phyloP scores from a whole-genome alignment of 768 basidiomycete genomes.

The Phaffia australis region DNA sequence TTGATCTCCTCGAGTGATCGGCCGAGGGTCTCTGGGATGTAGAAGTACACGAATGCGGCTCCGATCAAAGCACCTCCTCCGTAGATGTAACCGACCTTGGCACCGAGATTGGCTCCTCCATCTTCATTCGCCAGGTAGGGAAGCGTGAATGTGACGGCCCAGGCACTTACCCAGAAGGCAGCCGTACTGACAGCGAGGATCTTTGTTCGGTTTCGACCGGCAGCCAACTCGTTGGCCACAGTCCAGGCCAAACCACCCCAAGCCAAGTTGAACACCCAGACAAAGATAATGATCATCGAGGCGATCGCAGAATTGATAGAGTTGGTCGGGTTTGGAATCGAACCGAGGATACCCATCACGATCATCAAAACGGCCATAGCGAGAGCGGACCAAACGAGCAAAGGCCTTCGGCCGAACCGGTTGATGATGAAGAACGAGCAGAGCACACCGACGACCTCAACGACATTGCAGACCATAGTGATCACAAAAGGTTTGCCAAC shows the following conservation, averaged over 20 bases:
- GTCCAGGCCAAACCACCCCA: constrained; percentile 37
- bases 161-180: constrained; percentile 38
- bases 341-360: constrained; percentile 35
- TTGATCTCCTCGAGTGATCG: constrained; percentile 30
- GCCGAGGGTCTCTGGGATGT: constrained; percentile 35
- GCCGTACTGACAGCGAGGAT: constrained; percentile 37
- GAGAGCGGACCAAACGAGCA: constrained; percentile 33
- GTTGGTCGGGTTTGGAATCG: constrained; percentile 16
- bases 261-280: constrained; percentile 38
- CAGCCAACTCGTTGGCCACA: constrained; percentile 31
- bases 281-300: constrained; percentile 36
- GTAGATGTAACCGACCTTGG: constrained; percentile 37
- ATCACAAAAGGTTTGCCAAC: constrained; percentile 22
- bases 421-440: constrained; percentile 29
- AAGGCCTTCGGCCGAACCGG: constrained; percentile 34
- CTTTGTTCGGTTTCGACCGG: constrained; percentile 35
- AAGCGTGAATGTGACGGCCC: constrained; percentile 37
- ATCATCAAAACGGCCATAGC: constrained; percentile 36
- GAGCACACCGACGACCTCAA: constrained; percentile 27
- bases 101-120: constrained; percentile 30
- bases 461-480: constrained; percentile 25
- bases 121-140: constrained; percentile 36
- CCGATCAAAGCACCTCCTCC: constrained; percentile 29
- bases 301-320: constrained; percentile 33
- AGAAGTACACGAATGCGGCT: constrained; percentile 34